Evolutionary conservation across 2,329 filamentous ascomycete genomes (phyloP).

Genomic region (Paraphaeosphaeria minitans): DNA sequence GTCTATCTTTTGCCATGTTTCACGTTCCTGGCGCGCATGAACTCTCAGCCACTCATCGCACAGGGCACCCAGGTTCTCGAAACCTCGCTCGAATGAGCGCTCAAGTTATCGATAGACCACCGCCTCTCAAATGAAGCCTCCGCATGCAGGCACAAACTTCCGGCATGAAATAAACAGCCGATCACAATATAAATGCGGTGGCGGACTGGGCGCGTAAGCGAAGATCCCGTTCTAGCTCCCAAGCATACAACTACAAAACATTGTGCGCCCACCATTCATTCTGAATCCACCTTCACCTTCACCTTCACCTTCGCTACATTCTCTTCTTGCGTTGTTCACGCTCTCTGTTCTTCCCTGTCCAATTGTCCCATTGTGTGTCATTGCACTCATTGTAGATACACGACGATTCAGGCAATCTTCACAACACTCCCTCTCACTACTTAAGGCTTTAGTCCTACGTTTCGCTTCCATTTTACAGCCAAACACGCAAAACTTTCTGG

Average conservation of each 20-base stretch:
- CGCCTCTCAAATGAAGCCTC: constrained; percentile 8
- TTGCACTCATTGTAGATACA: constrained; percentile 4
- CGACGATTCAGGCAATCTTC: constrained; percentile 3
- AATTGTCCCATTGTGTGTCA: constrained; percentile 15
- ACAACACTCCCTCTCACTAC: constrained; percentile 3
- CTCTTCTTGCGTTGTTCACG: constrained; percentile 9
- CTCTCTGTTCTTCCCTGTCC: constrained; percentile 13
- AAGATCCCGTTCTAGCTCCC: constrained; percentile 3
- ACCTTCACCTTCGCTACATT: constrained; percentile 20
- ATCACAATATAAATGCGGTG: constrained; percentile 9
- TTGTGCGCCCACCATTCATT: constrained; percentile 13
- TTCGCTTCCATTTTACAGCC: neutral
- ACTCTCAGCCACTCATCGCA: constrained; percentile 12
- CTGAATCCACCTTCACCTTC: constrained; percentile 26
- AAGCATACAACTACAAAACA: constrained; percentile 12
- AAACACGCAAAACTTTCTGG: constrained; percentile 10
- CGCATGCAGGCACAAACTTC: neutral
- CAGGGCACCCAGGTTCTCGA: constrained; percentile 1
- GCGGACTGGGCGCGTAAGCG: constrained; percentile 8
- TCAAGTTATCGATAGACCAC: neutral
- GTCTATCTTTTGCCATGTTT: constrained; percentile 15
- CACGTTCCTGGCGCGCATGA: constrained; percentile 6
- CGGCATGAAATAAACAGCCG: neutral
- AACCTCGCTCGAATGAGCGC: constrained; percentile 13
- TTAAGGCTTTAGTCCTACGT: constrained; percentile 8